phyloP scores from a whole-genome alignment of 352 stramenopile species.

The Thraustochytrium striatum region DNA sequence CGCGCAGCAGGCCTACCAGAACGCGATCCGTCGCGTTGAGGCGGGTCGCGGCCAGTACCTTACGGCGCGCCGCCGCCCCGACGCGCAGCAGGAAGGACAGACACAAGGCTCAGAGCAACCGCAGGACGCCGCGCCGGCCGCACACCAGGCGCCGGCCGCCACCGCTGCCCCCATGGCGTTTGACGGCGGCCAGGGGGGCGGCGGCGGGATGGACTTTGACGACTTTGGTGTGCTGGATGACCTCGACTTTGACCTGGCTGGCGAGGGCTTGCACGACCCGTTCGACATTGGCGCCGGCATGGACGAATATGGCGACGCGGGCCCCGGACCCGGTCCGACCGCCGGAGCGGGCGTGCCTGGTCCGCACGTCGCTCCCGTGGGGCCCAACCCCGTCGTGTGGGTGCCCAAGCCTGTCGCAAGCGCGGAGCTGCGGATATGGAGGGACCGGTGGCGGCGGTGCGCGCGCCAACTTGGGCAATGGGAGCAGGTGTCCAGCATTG shows the following conservation, averaged over 20 bases:
- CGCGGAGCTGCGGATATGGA: slow-evolving; percentile 18
- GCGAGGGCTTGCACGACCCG: background rate
- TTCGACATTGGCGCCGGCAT: background rate
- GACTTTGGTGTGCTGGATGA: background rate
- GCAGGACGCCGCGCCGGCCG: no score
- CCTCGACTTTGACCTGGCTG: background rate
- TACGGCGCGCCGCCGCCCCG: no score
- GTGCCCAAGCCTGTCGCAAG: background rate
- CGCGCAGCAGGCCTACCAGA: slow-evolving; percentile 1
- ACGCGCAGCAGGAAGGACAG: no score
- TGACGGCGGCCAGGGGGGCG: background rate
- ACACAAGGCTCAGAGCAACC: background rate
- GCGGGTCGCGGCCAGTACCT: slow-evolving; percentile 12
- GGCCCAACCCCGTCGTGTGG: background rate
- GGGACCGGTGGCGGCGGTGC: background rate
- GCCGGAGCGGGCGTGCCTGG: no score
- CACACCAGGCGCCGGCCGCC: background rate
- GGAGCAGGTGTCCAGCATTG: background rate
- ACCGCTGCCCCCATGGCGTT: background rate
- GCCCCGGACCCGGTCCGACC: no score
- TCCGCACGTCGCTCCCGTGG: no score
- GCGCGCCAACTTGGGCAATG: slow-evolving; percentile 16
- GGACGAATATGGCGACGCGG: no score
- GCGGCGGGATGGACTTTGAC: background rate
- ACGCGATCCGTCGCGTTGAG: background rate